A percentile compares a stretch with the other conserved stretches of the same genome.
phyloP scores from a whole-genome alignment of 129 eudicot genomes.

The Mikania micrantha region DNA sequence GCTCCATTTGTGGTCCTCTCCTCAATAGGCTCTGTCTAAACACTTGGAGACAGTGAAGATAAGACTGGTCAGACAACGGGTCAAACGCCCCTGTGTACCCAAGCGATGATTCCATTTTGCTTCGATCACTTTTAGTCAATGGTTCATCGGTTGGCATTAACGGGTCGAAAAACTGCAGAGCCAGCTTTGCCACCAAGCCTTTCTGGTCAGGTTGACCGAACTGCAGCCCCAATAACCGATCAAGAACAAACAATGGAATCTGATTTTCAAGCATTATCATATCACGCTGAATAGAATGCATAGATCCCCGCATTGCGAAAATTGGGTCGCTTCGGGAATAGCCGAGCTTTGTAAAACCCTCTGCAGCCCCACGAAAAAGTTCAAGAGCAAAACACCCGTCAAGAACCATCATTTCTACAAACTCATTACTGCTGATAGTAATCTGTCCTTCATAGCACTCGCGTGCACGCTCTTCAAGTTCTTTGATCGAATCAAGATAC shows the following conservation, averaged over 20 bases:
- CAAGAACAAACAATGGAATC: conserved; percentile 74
- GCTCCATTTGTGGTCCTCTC: conserved; percentile 37
- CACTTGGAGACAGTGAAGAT: conserved; percentile 81
- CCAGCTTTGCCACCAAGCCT: conserved; percentile 62
- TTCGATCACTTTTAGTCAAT: conserved; percentile 40
- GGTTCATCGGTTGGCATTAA: conserved; percentile 91
- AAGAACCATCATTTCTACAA: conserved; percentile 84
- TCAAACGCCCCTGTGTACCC: conserved; percentile 36
- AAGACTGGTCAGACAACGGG: conserved; percentile 62
- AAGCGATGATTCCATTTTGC: conserved; percentile 38
- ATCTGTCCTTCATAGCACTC: conserved; percentile 78
- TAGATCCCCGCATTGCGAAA: conserved; percentile 80
- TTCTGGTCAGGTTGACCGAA: conserved; percentile 42
- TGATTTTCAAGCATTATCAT: conserved; percentile 97
- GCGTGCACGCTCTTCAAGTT: conserved; percentile 56
- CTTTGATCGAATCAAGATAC: conserved; percentile 52
- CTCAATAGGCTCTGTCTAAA: conserved; percentile 54
- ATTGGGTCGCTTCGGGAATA: conserved; percentile 71
- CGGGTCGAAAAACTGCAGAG: conserved; percentile 71
- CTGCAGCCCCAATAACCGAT: conserved; percentile 52
- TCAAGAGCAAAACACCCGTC: conserved; percentile 80
- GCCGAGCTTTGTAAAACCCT: conserved; percentile 58
- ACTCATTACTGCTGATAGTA: conserved; percentile 57
- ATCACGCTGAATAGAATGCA: conserved; percentile 85
- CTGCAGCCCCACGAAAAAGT: conserved; percentile 73